phyloP scores from a whole-genome alignment of 257 asterid species.

The Scutellaria baicalensis region DNA sequence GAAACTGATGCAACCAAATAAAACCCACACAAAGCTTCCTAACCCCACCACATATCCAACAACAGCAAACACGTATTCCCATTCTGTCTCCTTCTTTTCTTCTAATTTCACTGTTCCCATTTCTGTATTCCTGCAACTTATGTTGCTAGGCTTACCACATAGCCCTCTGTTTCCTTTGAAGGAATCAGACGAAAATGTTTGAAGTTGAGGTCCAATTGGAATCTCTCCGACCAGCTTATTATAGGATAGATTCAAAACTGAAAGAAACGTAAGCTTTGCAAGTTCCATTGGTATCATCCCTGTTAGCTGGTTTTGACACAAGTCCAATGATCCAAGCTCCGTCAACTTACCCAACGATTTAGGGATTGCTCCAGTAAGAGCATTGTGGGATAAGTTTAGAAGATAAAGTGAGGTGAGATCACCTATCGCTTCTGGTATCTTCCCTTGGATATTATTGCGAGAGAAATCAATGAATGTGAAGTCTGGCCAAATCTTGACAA shows the following conservation, averaged over 20 bases:
- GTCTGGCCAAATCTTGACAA: not conserved
- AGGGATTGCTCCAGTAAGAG: conserved; percentile 28
- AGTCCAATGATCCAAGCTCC: conserved; percentile 34
- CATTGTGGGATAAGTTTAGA: conserved; percentile 38
- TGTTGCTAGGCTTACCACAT: conserved; percentile 12
- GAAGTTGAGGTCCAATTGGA: not conserved
- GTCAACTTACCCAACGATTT: conserved; percentile 22
- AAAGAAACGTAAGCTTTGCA: conserved; percentile 25
- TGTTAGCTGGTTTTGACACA: conserved; percentile 27
- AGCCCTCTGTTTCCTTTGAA: conserved; percentile 18
- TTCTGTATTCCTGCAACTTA: too few relatives aligned
- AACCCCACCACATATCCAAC: too few relatives aligned
- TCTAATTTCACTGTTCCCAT: too few relatives aligned
- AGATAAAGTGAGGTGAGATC: conserved; percentile 24
- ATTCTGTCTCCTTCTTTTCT: not conserved
- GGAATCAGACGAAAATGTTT: conserved; percentile 20
- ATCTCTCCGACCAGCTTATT: conserved; percentile 17
- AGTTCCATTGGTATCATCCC: conserved; percentile 31
- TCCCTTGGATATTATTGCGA: not conserved
- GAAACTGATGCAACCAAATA: too few relatives aligned
- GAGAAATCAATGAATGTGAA: not conserved
- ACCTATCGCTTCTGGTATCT: conserved; percentile 13
- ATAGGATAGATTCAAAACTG: conserved; percentile 26
- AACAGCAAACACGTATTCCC: too few relatives aligned
- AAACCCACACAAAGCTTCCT: too few relatives aligned